Base-by-base conservation (phyloP, 768 basidiomycete genomes). In the Tricholoma hemisulphureum region DNA sequence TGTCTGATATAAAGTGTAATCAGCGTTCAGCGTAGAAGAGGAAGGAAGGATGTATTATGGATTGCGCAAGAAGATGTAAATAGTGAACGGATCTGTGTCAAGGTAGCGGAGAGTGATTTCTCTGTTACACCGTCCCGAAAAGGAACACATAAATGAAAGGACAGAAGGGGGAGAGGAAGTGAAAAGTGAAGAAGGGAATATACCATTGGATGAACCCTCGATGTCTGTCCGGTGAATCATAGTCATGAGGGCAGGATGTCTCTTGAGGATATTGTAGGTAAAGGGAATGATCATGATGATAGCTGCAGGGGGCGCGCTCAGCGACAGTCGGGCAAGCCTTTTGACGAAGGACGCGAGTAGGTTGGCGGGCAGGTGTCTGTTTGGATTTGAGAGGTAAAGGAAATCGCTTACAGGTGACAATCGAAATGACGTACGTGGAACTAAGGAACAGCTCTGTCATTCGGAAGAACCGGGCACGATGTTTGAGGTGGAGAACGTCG, bases 341-440 rank as follows among this genome's bases (percentile, higher is more conserved):
- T 98, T 98, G 66, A 97, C 79, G 71, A 98, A 98, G 0, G 96
- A 94, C 6, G 96, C 96, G 21, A 98, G 81, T n/a, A 98, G 81
- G 1, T 89, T 84, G 1, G 92, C 85, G 2, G 97, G 94, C 13
- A 99, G 78, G 72, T 95, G 93, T 4, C 94, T 76, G 41, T 24
- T 51, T 16, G 6, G 1, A 39, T 32, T 26, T 14, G 23, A 20
- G 14, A n/a, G 18, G 4, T 58, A 37, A 18, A 52, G 39, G 43
- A 21, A 55, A 34, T 10, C 55, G 9, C 37, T 45, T 34, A 34
- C 14, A 14, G 54, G 31, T 28, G 45, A 29, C 45, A 52, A n/a
- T 32, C 50, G 20, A 56, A 18, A 49, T 21, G 16, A 31, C 89
- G 59, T 59, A 97, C 94, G 93, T 90, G 2, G 96, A 98, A 56